Evolutionary conservation across 2,329 filamentous ascomycete species (phyloP).

Genomic region (Kalmusia sp.): DNA sequence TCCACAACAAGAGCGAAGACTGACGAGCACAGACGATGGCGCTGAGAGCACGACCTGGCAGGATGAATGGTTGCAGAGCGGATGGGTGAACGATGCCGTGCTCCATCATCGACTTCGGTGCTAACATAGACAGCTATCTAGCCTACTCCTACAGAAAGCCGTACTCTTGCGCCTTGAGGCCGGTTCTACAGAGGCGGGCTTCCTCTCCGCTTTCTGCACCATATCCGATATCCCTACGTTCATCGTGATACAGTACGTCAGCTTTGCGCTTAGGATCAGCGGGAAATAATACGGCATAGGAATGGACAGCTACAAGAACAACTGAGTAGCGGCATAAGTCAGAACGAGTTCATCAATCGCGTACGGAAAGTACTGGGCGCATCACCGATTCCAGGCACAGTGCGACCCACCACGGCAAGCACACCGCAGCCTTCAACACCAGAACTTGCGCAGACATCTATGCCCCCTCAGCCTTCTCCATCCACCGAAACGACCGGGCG

Average conservation of each 20-base stretch:
- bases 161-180: conserved; percentile 74
- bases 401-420: conserved; percentile 12
- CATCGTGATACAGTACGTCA: conserved; percentile 72
- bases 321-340: conserved; percentile 68
- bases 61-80: conserved; percentile 64
- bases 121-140: conserved; percentile 41
- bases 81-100: conserved; percentile 35
- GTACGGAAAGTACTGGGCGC: conserved; percentile 52
- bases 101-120: not conserved
- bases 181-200: conserved; percentile 81
- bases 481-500: conserved; percentile 11
- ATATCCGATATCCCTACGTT: conserved; percentile 80
- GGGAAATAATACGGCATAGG: conserved; percentile 30
- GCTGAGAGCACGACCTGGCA: conserved; percentile 78
- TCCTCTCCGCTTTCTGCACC: conserved; percentile 82
- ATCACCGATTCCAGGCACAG: conserved; percentile 32
- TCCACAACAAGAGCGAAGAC: not conserved
- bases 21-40: conserved; percentile 64
- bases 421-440: conserved; percentile 19
- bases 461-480: conserved; percentile 8
- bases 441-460: conserved; percentile 6
- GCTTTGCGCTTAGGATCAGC: not conserved
- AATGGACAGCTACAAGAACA: conserved; percentile 82
- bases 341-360: conserved; percentile 70
- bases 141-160: conserved; percentile 66